Percentiles rank a stretch among this genome's conserved stretches.
phyloP scores from a whole-genome alignment of 1,284 basidiomycete species.

The Papiliotrema fonsecae region DNA sequence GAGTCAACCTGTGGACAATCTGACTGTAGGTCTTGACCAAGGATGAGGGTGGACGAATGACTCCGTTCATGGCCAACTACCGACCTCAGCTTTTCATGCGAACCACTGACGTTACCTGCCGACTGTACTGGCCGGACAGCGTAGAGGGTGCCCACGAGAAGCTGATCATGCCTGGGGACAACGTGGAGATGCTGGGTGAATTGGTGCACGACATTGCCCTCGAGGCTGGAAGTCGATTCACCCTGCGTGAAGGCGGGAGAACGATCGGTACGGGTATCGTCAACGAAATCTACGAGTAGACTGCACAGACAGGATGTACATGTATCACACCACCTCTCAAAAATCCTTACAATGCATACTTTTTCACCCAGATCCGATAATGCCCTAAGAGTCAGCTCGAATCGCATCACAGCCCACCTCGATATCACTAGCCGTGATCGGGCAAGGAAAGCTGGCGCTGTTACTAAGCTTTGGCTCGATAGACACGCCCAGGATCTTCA shows the following conservation, averaged over 20 bases:
- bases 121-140: conserved; percentile 80
- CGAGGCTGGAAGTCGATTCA: conserved; percentile 92
- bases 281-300: conserved; percentile 63
- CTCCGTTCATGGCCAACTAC: conserved; percentile 96
- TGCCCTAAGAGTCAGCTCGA: not conserved
- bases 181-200: conserved; percentile 85
- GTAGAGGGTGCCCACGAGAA: conserved; percentile 63
- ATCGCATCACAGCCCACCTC: conserved; percentile 22
- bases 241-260: conserved; percentile 93
- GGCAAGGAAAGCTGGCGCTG: conserved; percentile 64
- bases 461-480: conserved; percentile 66
- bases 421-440: conserved; percentile 49
- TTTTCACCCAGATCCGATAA: not conserved
- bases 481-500: conserved; percentile 59
- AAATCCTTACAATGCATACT: not conserved
- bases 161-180: conserved; percentile 97
- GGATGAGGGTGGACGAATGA: conserved; percentile 97
- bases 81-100: conserved; percentile 94
- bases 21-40: conserved; percentile 73
- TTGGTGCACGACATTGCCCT: conserved; percentile 85
- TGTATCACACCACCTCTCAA: conserved; percentile 1
- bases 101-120: conserved; percentile 88
- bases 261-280: conserved; percentile 89
- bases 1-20: conserved; percentile 30
- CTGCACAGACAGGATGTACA: not conserved